Evolutionary conservation across 2,329 filamentous ascomycete genomes (phyloP).

Genomic region (Fusarium anthophilum): DNA sequence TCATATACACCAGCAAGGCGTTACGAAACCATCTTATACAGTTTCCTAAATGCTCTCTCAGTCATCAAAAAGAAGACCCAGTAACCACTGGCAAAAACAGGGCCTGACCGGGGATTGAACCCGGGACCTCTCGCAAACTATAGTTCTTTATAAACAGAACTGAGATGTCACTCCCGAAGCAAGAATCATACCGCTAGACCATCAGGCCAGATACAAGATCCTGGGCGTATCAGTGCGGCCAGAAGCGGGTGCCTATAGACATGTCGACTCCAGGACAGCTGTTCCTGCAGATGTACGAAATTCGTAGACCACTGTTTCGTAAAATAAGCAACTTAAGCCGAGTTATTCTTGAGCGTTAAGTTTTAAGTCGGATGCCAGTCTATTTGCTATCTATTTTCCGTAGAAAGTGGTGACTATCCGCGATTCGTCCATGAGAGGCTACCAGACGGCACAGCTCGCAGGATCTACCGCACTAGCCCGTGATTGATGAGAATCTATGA

Average conservation of each 20-base stretch:
- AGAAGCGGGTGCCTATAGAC: background rate
- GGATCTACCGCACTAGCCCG: background rate
- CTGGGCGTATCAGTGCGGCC: background rate
- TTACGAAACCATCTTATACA: too few species aligned
- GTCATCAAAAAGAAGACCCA: background rate
- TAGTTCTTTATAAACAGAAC: conserved; percentile 2
- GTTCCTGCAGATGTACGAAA: background rate
- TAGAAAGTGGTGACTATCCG: too few species aligned
- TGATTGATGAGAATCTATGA: background rate
- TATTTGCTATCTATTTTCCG: too few species aligned
- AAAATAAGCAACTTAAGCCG: too few species aligned
- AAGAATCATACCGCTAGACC: conserved; percentile 34
- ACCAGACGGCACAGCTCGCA: background rate
- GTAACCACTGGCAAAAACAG: conserved; percentile 18
- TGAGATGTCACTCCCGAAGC: conserved; percentile 29
- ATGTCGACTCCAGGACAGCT: background rate
- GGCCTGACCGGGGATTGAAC: conserved; percentile 58
- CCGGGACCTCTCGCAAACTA: conserved; percentile 56
- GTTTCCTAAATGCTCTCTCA: rapidly evolving
- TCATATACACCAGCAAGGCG: too few species aligned
- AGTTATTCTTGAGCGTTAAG: background rate
- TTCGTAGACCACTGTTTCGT: too few species aligned
- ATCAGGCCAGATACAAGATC: conserved; percentile 25
- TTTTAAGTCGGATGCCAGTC: background rate
- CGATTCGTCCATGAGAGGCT: background rate